These are phyloP conservation scores for Fistulinella staudtii DNA, from an alignment of 1,284 basidiomycete species.

Conservation along the genomic window DNA sequence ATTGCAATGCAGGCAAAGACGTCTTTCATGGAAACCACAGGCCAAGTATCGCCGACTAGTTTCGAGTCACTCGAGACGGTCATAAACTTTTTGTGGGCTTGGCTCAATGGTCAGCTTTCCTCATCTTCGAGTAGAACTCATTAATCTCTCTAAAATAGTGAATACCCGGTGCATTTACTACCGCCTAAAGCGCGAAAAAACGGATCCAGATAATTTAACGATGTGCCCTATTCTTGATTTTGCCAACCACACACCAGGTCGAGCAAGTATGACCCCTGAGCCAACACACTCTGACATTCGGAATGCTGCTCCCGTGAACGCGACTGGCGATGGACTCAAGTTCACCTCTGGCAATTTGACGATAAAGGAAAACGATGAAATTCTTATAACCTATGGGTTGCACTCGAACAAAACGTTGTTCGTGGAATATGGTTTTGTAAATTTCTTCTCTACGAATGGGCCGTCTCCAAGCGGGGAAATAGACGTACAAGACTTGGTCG, in stretches of 20 bases:
- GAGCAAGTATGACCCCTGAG: slow-evolving; percentile 42
- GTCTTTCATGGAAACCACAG: slow-evolving; percentile 1
- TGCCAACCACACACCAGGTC: slow-evolving; percentile 63
- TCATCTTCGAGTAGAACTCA: slow-evolving; percentile 10
- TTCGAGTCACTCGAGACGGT: slow-evolving; percentile 14
- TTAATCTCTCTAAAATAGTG: slow-evolving; percentile 46
- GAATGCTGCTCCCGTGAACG: slow-evolving; percentile 35
- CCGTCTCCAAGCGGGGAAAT: slow-evolving; percentile 48
- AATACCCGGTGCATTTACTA: slow-evolving; percentile 86
- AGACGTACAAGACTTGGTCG: slow-evolving; percentile 57
- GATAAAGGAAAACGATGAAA: slow-evolving; percentile 53
- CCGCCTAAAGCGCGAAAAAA: slow-evolving; percentile 50
- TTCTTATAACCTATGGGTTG: slow-evolving; percentile 71
- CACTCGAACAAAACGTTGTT: slow-evolving; percentile 74
- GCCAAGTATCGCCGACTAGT: slow-evolving; percentile 1
- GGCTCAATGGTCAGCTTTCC: slow-evolving; percentile 68
- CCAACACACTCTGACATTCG: slow-evolving; percentile 37
- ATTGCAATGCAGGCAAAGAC: slow-evolving; percentile 9
- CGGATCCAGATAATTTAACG: slow-evolving; percentile 71
- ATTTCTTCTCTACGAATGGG: slow-evolving; percentile 29
- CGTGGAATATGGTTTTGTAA: slow-evolving; percentile 82
- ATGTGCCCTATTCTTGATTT: slow-evolving; percentile 85
- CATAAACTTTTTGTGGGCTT: slow-evolving; percentile 68
- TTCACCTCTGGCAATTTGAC: slow-evolving; percentile 45
- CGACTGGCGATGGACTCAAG: slow-evolving; percentile 45